Base-by-base conservation (phyloP, 1,284 basidiomycete species). In the Psilocybe mexicana region DNA sequence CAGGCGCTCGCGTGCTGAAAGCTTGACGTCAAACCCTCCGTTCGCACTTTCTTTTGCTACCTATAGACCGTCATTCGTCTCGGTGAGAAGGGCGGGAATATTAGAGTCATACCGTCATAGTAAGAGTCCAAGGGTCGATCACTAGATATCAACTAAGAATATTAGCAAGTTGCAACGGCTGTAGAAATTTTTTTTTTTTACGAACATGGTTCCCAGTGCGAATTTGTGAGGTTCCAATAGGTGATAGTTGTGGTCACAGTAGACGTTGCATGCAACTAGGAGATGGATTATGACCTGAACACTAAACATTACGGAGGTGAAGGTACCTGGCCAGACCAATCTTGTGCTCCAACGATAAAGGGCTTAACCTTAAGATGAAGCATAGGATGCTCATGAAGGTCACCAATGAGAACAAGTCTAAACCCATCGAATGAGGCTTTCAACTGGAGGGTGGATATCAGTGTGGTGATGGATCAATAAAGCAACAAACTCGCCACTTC, bases 201-300 rank as follows among this genome's bases (percentile, higher is more conserved):
- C 85, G 62, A 68, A 90, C 88, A 76, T n/a, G 98, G 97, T 74
- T 99, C 97, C 94, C 97, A 99, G 70, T 99, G 95, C 48, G 97
- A 99, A 70, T 98, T 96, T 28, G 92, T 90, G 55, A 99, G 76
- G 74, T 99, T 99, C 92, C 94, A 99, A 71, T 97, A 99, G 64
- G 90, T 94, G 70, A 98, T 90, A 55, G 90, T 87, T 2, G 87
- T 87, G 18, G 87, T 87, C 63, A 97, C 78, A 0, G 90, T 88
- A 0, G 89, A 92, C 3, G 86, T 88, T 7, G 93, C 88, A 70
- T 90, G 88, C 48, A 97, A 75, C 93, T 96, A 55, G 40, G 45
- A 14, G 57, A 11, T 30, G 48, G 23, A 59, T 53, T 63, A 55
- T 60, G 52, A 54, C 25, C 43, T 6, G 33, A 43, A 26, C 36